Evolutionary conservation across 371 early-diverging fungal genomes (phyloP), one percentile per base, ranked within the genome.

Genomic region (Blakeslea trispora): DNA sequence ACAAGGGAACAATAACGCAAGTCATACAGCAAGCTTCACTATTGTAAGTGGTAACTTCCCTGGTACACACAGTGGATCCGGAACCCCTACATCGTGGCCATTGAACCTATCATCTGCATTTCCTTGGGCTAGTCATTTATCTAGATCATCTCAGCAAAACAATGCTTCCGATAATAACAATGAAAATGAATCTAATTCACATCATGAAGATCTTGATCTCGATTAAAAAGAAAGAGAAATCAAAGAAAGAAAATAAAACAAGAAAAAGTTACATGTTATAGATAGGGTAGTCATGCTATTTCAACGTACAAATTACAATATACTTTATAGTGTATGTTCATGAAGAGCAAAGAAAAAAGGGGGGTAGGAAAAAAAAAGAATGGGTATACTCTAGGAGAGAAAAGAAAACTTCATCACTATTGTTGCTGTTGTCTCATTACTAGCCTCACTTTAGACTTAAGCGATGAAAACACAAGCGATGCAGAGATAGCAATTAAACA

Each of bases 401-500:
- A n/a, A n/a, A n/a, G 28, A 5, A 28, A 28, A 7, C 5, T 28
- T 28, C n/a, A n/a, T 28, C 7, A 28, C 7, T 28, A 28, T 28
- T 28, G 21, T 43, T 7, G 8, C 10, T 19, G 18, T 43, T 19
- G n/a, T 28, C n/a, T 50, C 39, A 32, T 23, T 39, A 10, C 51
- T 19, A 9, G 11, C 37, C 55, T 55, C 31, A 61, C 67, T 42
- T 57, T 68, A 19, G 70, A 59, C 56, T 62, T 72, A 13, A 77
- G 55, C n/a, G 68, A 61, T 8, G 43, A 4, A 18, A 63, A 42
- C 8, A 75, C 71, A 17, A 75, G 58, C 14, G 50, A 50, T 1
- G 53, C 43, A 15, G 84, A 84, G 0, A 80, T 57, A 13, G 53
- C 49, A 31, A 84, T 51, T 7, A 84, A 73, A 2, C 49, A 66